Evolutionary conservation across 768 basidiomycete genomes (phyloP).

Genomic region (Gelatoporia subvermispora): DNA sequence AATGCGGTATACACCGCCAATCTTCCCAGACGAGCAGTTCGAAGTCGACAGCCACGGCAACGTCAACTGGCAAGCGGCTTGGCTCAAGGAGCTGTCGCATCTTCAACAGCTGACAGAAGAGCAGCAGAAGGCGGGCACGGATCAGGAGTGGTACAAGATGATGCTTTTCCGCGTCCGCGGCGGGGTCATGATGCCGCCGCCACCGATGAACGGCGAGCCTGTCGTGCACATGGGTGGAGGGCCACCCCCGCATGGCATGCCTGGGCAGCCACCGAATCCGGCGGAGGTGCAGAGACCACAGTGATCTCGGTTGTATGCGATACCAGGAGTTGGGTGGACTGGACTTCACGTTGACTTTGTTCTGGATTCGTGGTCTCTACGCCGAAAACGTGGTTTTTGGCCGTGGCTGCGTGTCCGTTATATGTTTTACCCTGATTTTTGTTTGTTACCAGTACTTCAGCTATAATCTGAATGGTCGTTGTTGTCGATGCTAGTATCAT

Average conservation of each 20-base stretch:
- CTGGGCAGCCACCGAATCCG: slow-evolving; percentile 18
- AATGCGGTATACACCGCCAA: slow-evolving; percentile 59
- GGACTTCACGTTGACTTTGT: neutral
- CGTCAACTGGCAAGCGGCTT: slow-evolving; percentile 73
- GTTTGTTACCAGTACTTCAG: too few species aligned
- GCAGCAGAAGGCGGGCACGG: slow-evolving; percentile 77
- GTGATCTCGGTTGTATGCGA: neutral
- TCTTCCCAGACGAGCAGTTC: slow-evolving; percentile 62
- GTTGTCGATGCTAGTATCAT: too few species aligned
- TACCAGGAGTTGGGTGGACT: neutral
- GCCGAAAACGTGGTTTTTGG: slow-evolving; percentile 3
- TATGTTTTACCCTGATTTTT: neutral
- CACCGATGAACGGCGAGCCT: slow-evolving; percentile 15
- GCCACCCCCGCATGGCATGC: slow-evolving; percentile 16
- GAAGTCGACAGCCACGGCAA: slow-evolving; percentile 77
- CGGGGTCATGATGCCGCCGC: slow-evolving; percentile 53
- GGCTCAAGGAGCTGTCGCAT: slow-evolving; percentile 76
- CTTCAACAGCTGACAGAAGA: slow-evolving; percentile 73
- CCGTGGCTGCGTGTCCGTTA: too few species aligned
- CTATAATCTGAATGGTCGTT: too few species aligned
- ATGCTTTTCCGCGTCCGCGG: slow-evolving; percentile 77
- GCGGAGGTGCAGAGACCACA: slow-evolving; percentile 14
- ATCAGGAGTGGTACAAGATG: slow-evolving; percentile 82
- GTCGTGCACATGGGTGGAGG: slow-evolving; percentile 12
- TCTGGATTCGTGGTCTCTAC: slow-evolving; percentile 5